Base-by-base conservation (phyloP, 768 basidiomycete species). In the Auriscalpium vulgare region DNA sequence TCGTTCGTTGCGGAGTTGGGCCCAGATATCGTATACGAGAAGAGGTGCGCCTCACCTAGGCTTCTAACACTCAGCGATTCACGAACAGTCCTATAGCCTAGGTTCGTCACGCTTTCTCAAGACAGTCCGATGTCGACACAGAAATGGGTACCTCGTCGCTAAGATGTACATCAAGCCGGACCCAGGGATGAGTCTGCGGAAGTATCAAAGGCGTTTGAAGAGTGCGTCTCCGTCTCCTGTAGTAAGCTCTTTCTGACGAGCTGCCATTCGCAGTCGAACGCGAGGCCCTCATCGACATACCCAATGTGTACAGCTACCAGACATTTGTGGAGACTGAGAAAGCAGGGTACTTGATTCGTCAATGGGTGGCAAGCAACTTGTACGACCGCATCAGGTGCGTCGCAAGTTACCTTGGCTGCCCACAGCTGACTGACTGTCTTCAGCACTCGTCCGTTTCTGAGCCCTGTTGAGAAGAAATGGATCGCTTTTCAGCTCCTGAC, bases 101-200 rank as follows among this genome's bases (percentile, higher is more conserved):
- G 86, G 86, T 14, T 79, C 83, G 1, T 81, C 88, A 7, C 79
- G 88, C 6, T 85, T 87, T 67, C 75, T 83, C 47, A 82, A 82
- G 79, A 87, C 94, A 0, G 93, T 95, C 62, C 86, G 88, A 65
- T 95, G 88, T 66, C 79, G 87, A 43, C 91, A 97, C 72, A 74
- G 79, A 48, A 85, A 88, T 64, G 91, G 93, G 0, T 85, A 82
- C 43, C 74, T 97, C 37, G 85, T 97, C 51, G 81, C 95, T 65
- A 98, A 98, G 79, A 85, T 98, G 56, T 97, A 95, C 74, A 83
- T 95, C 66, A 97, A 99, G 68, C 87, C 93, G 0, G 93, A 97
- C 71, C 90, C 92, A 23, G 81, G 85, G 3, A 66, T 95, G 55
- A 87, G 86, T 11, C 72, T 97, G 65, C 71, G 84, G 56, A 82